Evolutionary conservation across 805 yeast genomes (phyloP).

Genomic region (Saitoella complicata): DNA sequence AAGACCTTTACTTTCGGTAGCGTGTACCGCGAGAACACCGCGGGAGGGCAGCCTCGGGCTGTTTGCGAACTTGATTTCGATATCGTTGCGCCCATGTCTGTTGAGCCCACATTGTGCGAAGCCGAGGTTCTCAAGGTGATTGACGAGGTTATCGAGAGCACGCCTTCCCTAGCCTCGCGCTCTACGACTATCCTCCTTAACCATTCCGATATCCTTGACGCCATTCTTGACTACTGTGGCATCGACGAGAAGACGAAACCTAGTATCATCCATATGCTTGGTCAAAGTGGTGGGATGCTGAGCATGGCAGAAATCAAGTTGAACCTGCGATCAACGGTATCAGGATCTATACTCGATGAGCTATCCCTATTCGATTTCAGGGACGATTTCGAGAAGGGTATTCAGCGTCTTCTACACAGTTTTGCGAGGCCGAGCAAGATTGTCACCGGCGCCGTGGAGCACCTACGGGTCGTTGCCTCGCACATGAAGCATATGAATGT

Average conservation of each 20-base stretch:
- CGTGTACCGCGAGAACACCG: slow-evolving; percentile 42
- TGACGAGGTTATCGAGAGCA: slow-evolving; percentile 49
- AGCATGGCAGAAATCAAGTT: slow-evolving; percentile 42
- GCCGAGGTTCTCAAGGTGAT: slow-evolving; percentile 78
- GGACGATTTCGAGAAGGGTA: slow-evolving; percentile 46
- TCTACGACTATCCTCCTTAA: slow-evolving; percentile 41
- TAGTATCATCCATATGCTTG: slow-evolving; percentile 46
- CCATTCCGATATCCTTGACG: slow-evolving; percentile 64
- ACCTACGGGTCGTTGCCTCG: slow-evolving; percentile 42
- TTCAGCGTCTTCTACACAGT: slow-evolving; percentile 28
- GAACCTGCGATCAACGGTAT: slow-evolving; percentile 48
- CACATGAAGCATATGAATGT: slow-evolving; percentile 46
- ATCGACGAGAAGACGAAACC: not conserved
- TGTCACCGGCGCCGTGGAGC: slow-evolving; percentile 45
- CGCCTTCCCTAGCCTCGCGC: slow-evolving; percentile 42
- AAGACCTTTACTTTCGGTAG: slow-evolving; percentile 64
- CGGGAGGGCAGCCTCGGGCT: slow-evolving; percentile 25
- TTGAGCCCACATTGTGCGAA: slow-evolving; percentile 45
- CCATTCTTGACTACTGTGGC: slow-evolving; percentile 15
- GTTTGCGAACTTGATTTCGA: slow-evolving; percentile 81
- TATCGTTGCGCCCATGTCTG: slow-evolving; percentile 37
- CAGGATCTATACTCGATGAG: slow-evolving; percentile 70
- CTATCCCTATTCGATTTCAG: slow-evolving; percentile 65
- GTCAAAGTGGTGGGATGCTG: slow-evolving; percentile 60
- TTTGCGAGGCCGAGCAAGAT: slow-evolving; percentile 34